Evolutionary conservation across 2,329 filamentous ascomycete genomes (phyloP).

Genomic region (Diplodia seriata): DNA sequence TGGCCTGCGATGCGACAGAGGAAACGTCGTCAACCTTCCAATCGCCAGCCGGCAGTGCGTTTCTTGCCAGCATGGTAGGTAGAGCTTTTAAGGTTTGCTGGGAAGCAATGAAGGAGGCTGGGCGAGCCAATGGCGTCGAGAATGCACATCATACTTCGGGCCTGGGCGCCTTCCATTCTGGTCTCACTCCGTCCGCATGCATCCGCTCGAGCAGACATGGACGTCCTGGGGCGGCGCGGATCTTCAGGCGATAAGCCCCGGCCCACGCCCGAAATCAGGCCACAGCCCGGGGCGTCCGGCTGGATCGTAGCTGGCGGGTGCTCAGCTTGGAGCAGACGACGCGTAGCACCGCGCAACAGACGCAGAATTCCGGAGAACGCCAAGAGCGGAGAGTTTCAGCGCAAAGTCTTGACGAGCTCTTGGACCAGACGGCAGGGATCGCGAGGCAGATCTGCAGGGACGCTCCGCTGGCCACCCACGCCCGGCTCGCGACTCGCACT

Average conservation of each 20-base stretch:
- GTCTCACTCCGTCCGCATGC: slow-evolving; percentile 5
- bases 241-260: neutral
- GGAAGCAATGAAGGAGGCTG: neutral
- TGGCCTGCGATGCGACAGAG: neutral
- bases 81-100: slow-evolving; percentile 3
- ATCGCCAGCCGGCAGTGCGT: neutral
- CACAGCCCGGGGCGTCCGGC: neutral
- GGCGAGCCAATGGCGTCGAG: slow-evolving; percentile 16
- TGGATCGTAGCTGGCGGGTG: neutral
- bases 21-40: no score
- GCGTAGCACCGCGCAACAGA: slow-evolving; percentile 2
- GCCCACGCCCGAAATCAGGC: neutral
- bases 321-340: neutral
- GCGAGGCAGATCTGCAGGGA: slow-evolving; percentile 26
- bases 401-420: slow-evolving; percentile 8
- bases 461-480: slow-evolving; percentile 9
- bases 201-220: neutral
- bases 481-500: neutral
- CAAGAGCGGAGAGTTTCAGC: slow-evolving; percentile 20
- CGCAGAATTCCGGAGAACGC: slow-evolving; percentile 5
- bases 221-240: neutral
- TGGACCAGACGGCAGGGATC: slow-evolving; percentile 13
- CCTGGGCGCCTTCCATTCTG: neutral
- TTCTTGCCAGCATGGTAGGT: neutral
- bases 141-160: neutral